Conservation (phyloP, 495 filamentous ascomycete genomes). For the Xylaria scruposa region DNA sequence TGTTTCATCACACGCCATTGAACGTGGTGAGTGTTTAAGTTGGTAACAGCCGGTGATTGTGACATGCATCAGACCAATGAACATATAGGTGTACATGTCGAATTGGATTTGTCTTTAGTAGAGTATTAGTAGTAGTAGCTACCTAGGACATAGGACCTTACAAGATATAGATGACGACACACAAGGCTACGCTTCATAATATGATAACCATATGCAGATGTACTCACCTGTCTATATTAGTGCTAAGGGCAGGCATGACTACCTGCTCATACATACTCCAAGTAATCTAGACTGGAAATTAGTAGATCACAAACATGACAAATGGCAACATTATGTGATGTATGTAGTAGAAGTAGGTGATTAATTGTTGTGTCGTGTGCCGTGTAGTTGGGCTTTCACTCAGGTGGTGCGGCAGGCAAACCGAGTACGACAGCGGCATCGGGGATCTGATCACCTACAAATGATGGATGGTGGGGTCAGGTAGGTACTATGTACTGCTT, state of each 20-base stretch:
- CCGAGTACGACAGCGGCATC: slow-evolving; percentile 23
- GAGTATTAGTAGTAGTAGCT: background rate
- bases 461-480: background rate
- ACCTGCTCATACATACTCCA: background rate
- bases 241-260: background rate
- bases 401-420: slow-evolving; percentile 21
- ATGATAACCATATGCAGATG: slow-evolving; percentile 6
- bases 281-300: background rate
- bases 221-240: background rate
- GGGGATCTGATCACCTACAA: slow-evolving; percentile 9
- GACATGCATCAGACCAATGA: background rate
- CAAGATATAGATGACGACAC: background rate
- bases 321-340: slow-evolving; percentile 6
- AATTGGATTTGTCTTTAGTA: background rate
- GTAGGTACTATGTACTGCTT: background rate
- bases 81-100: too few species aligned
- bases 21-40: background rate
- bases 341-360: background rate
- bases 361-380: slow-evolving; percentile 7
- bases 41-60: background rate
- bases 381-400: background rate
- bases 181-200: background rate
- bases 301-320: slow-evolving; percentile 8
- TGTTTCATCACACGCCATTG: background rate
- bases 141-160: background rate